Percentiles rank a stretch among this genome's conserved stretches.
Evolutionary conservation across 2,329 filamentous ascomycete genomes (phyloP).

Genomic region (Myriosclerotinia curreyana): DNA sequence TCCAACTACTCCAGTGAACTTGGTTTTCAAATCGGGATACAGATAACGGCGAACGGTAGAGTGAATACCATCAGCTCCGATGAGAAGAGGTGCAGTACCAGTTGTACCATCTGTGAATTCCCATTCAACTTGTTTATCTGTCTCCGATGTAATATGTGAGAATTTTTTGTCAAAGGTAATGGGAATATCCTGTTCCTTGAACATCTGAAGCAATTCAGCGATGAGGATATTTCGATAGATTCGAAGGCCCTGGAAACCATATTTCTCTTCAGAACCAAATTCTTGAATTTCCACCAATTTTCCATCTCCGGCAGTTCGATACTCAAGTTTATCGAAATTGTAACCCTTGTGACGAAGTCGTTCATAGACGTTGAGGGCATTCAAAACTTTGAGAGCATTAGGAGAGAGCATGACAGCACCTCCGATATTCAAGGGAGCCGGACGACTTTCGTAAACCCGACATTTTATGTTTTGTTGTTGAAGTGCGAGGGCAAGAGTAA

Average conservation of each 20-base stretch:
- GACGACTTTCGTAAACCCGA: constrained; percentile 51
- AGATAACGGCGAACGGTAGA: constrained; percentile 53
- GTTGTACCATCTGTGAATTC: constrained; percentile 48
- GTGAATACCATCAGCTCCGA: constrained; percentile 60
- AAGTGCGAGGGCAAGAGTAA: constrained; percentile 54
- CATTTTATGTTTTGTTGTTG: constrained; percentile 50
- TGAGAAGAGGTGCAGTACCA: constrained; percentile 45
- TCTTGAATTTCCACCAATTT: constrained; percentile 45
- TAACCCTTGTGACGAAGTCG: constrained; percentile 46
- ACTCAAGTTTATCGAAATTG: constrained; percentile 51
- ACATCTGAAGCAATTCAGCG: constrained; percentile 45
- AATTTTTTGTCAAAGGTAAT: constrained; percentile 51
- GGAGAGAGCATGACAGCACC: constrained; percentile 59
- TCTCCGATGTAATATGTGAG: constrained; percentile 44
- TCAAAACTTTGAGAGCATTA: constrained; percentile 54
- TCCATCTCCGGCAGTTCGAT: constrained; percentile 40
- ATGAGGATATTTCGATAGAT: constrained; percentile 54
- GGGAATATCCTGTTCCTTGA: constrained; percentile 43
- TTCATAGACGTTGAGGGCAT: constrained; percentile 49
- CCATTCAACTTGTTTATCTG: constrained; percentile 44
- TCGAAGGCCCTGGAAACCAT: constrained; percentile 53
- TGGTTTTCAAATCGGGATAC: constrained; percentile 47
- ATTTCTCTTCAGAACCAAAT: constrained; percentile 47
- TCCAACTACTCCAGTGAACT: constrained; percentile 49
- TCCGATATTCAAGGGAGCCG: constrained; percentile 46